These are phyloP conservation scores for Rhamnella rubrinervis DNA, from an alignment of 331 rosid genomes.

Conservation along the genomic window DNA sequence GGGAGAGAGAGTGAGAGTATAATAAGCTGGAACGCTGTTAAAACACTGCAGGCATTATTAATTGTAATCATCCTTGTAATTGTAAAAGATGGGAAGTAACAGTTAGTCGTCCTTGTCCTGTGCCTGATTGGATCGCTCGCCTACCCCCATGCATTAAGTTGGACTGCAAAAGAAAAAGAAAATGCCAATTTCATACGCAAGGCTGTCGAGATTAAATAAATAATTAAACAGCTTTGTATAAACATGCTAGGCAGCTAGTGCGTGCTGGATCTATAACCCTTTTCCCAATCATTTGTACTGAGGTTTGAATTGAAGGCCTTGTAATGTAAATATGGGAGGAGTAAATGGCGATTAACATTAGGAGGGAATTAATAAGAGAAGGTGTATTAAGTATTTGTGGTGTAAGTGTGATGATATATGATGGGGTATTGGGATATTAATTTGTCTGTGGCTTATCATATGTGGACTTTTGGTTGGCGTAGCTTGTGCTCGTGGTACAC, in stretches of 20 bases:
- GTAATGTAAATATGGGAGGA: too few relatives aligned
- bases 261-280: neutral
- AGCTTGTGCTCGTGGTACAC: constrained; percentile 25
- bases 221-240: neutral
- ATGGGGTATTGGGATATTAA: constrained; percentile 2
- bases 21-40: too few relatives aligned
- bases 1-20: too few relatives aligned
- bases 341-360: too few relatives aligned
- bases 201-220: neutral
- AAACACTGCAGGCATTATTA: too few relatives aligned
- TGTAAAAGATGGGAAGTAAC: neutral
- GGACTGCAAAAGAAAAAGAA: neutral
- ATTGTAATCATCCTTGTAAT: neutral
- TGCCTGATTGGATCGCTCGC: constrained; percentile 16
- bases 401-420: neutral
- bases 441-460: neutral
- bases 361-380: neutral
- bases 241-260: too few relatives aligned
- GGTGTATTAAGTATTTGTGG: neutral
- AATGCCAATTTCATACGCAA: constrained; percentile 20
- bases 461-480: neutral
- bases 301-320: too few relatives aligned
- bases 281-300: neutral
- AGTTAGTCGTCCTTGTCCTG: neutral
- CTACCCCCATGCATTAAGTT: neutral